phyloP scores from a whole-genome alignment of 805 yeast genomes.

The Yarrowia sp. region DNA sequence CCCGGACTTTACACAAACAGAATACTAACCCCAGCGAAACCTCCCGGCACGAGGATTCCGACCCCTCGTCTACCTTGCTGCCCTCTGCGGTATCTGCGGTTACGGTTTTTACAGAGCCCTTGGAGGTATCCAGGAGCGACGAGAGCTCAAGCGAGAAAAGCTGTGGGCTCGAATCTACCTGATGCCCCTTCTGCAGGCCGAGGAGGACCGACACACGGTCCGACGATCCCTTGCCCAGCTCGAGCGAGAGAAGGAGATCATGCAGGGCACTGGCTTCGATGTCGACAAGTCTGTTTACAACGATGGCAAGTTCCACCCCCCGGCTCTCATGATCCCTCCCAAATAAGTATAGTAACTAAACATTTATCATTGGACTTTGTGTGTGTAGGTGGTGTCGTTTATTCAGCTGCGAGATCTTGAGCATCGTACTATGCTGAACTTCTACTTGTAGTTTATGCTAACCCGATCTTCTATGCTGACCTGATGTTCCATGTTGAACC shows the following conservation, averaged over 20 bases:
- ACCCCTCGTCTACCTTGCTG: constrained; percentile 67
- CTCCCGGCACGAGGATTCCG: constrained; percentile 83
- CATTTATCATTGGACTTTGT: constrained; percentile 20
- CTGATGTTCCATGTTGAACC: too few species aligned
- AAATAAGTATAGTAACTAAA: constrained; percentile 25
- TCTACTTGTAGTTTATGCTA: too few species aligned
- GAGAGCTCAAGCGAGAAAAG: constrained; percentile 70
- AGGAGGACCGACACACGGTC: constrained; percentile 73
- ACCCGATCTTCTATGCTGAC: too few species aligned
- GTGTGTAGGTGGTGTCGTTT: too few species aligned
- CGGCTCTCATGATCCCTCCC: constrained; percentile 31
- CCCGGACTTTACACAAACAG: background rate
- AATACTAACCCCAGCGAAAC: constrained; percentile 49
- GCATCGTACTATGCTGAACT: too few species aligned
- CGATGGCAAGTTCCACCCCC: constrained; percentile 45
- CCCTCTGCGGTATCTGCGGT: constrained; percentile 59
- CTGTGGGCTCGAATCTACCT: constrained; percentile 73
- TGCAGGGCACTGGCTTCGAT: constrained; percentile 64
- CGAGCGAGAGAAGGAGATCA: constrained; percentile 65
- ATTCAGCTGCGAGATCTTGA: too few species aligned
- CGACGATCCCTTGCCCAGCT: constrained; percentile 66
- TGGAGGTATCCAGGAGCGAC: constrained; percentile 68
- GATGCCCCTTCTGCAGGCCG: constrained; percentile 74
- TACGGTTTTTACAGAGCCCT: constrained; percentile 70
- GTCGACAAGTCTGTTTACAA: constrained; percentile 49